These are phyloP conservation scores for Pleomassaria siparia DNA, from an alignment of 2,329 filamentous ascomycete genomes.

Conservation along the genomic window DNA sequence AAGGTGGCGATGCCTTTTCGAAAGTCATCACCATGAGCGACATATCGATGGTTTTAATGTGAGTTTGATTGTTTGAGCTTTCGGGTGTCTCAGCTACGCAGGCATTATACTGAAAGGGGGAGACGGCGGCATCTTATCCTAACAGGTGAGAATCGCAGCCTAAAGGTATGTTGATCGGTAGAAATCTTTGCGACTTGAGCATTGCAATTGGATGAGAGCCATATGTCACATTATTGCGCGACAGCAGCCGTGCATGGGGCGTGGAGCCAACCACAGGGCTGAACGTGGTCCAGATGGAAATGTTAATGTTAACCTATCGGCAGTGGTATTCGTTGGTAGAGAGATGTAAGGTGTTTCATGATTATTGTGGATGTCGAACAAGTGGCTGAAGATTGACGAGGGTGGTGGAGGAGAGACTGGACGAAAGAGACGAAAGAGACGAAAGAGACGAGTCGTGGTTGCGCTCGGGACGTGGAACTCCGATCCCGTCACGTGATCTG, in stretches of 20 bases:
- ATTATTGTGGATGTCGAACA: not conserved
- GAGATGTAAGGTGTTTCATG: not conserved
- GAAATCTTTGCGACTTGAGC: not conserved
- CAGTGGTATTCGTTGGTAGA: not conserved
- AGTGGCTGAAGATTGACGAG: not conserved
- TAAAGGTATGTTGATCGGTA: not conserved
- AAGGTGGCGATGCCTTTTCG: not conserved
- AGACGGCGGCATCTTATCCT: not conserved
- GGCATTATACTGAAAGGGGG: not conserved
- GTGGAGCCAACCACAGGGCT: not conserved
- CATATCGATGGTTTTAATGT: slow-evolving; percentile 1
- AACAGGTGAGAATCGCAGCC: not conserved
- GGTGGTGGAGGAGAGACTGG: too few species aligned
- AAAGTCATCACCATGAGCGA: not conserved
- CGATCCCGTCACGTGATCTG: too few species aligned
- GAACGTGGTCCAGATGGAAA: not conserved
- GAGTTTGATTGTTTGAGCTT: not conserved
- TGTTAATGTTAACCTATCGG: not conserved
- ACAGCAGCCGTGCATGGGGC: not conserved
- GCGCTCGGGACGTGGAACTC: not conserved
- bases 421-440: too few species aligned
- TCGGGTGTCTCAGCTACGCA: slow-evolving; percentile 1
- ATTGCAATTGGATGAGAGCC: not conserved
- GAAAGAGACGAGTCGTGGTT: not conserved
- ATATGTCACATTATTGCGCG: not conserved